Base-by-base conservation (phyloP, 2,329 filamentous ascomycete genomes). In the Xylariaceae sp. region DNA sequence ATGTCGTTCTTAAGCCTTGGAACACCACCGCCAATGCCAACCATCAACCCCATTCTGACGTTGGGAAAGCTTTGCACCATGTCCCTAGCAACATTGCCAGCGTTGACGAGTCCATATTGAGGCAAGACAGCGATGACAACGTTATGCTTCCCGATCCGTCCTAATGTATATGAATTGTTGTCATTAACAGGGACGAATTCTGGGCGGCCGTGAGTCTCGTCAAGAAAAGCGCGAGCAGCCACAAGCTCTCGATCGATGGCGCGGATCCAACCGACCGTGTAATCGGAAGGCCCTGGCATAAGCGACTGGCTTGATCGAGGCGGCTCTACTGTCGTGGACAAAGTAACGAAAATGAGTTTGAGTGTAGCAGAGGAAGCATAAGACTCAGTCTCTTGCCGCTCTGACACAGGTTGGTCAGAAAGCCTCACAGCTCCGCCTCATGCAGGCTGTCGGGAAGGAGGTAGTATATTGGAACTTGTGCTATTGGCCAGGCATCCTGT, bases 231-330 rank as follows among this genome's bases (percentile, higher is more conserved):
- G 31, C 60, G 57, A 4, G 73, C 73, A 4, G 73, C 73, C 43
- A 69, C 63, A 43, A 62, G 66, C 47, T 76, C 74, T 0, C 55
- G 63, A 1, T 11, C 18, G 3, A 75, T 51, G 9, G 73, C 73
- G 48, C 71, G 75, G 6, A 78, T 73, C 72, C 72, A 75, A 14
- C 72, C 73, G 6, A 76, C 66, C 0, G 63, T 72, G 49, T 75
- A 76, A 40, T 61, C 10, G 36, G 13, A 17, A 39, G 36, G 36
- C 3, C 11, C 36, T 11, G 36, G 36, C 36, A 39, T 39, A n/a
- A n/a, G n/a, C n/a, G n/a, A n/a, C n/a, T n/a, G n/a, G n/a, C n/a
- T n/a, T n/a, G n/a, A n/a, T n/a, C n/a, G n/a, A n/a, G n/a, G n/a
- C n/a, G n/a, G n/a, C n/a, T n/a, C n/a, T n/a, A n/a, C n/a, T n/a